Percentiles rank a stretch among this genome's conserved stretches.
Evolutionary conservation across 176 grass and related monocot species (phyloP).

Genomic region (Zoysia japonica): DNA sequence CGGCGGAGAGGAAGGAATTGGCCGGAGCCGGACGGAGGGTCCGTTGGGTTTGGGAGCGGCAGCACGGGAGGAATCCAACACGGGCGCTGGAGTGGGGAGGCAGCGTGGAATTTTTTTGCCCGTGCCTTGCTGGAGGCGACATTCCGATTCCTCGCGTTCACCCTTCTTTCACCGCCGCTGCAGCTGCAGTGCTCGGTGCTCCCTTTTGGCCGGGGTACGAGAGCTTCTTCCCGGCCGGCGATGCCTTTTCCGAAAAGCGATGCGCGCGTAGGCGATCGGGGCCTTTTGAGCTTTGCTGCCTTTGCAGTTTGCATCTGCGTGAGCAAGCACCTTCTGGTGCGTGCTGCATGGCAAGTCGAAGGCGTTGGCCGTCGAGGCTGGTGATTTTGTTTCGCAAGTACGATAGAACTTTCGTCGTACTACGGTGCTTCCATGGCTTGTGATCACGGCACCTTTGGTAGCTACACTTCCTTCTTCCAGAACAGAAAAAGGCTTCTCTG

Average conservation of each 20-base stretch:
- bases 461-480: background rate
- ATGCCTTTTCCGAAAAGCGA: background rate
- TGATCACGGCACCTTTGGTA: no score
- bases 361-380: background rate
- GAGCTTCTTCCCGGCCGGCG: background rate
- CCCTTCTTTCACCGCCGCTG: background rate
- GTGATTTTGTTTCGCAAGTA: no score
- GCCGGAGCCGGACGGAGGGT: background rate
- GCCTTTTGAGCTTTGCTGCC: background rate
- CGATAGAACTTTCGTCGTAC: no score
- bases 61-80: conserved; percentile 72
- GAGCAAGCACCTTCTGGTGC: background rate
- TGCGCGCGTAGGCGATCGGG: background rate
- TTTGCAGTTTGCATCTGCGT: background rate
- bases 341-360: background rate
- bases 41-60: conserved; percentile 15
- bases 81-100: background rate
- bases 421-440: background rate
- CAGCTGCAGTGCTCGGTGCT: background rate
- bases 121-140: conserved; percentile 43
- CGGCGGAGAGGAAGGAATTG: conserved; percentile 41
- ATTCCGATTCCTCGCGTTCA: conserved; percentile 51
- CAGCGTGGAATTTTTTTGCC: background rate
- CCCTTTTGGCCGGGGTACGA: background rate
- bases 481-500: background rate